Percentiles rank a stretch among this genome's conserved stretches.
Conservation (phyloP, 192 early-diverging fungal genomes). For the Entophlyctis luteolus region DNA sequence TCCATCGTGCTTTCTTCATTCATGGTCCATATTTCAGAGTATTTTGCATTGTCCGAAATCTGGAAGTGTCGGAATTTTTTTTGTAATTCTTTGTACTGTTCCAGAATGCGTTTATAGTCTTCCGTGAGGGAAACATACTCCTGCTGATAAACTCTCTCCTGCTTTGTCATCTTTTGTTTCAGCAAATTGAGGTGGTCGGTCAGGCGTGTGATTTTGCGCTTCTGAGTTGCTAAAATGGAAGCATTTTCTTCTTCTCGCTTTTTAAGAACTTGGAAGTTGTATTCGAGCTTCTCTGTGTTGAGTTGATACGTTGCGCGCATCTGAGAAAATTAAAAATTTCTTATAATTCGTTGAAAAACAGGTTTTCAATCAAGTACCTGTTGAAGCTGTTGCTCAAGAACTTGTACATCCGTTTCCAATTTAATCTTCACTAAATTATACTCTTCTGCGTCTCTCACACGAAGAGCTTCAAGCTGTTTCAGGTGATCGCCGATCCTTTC, state of each 20-base stretch:
- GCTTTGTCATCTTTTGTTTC: conserved; percentile 52
- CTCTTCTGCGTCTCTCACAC: conserved; percentile 58
- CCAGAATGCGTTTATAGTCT: conserved; percentile 56
- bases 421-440: conserved; percentile 64
- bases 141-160: conserved; percentile 47
- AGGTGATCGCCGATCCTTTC: conserved; percentile 54
- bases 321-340: conserved; percentile 12
- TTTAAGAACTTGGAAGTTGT: conserved; percentile 61
- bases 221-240: conserved; percentile 55
- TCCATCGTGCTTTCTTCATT: conserved; percentile 52
- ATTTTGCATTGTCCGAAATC: conserved; percentile 44
- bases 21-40: conserved; percentile 52
- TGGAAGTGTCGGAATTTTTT: conserved; percentile 62
- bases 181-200: conserved; percentile 56
- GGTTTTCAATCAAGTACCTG: conserved; percentile 31
- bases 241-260: conserved; percentile 63
- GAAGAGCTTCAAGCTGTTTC: conserved; percentile 47
- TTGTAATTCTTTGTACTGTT: conserved; percentile 61
- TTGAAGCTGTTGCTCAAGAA: conserved; percentile 61
- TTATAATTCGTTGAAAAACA: not conserved
- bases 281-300: conserved; percentile 62
- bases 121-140: conserved; percentile 52
- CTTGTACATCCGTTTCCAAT: conserved; percentile 60
- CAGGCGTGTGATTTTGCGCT: conserved; percentile 54
- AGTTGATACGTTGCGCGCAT: conserved; percentile 60